A percentile compares a stretch with the other conserved stretches of the same genome.
Conservation (phyloP, 495 filamentous ascomycete species). For the Amphirosellinia nigrospora region DNA sequence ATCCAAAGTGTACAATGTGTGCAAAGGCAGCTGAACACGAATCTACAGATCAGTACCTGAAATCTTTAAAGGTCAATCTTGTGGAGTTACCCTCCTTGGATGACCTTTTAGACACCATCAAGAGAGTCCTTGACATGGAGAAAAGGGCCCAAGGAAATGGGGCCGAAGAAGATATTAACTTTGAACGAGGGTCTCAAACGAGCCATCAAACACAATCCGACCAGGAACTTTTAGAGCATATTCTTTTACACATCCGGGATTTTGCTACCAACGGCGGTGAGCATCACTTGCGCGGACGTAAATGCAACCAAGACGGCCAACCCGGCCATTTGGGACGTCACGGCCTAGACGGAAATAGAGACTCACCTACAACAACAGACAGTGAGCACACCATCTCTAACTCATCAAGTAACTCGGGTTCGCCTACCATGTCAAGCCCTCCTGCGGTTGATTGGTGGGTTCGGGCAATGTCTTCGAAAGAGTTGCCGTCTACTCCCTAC, state of each 20-base stretch:
- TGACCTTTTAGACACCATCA: not conserved
- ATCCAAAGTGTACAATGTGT: slow-evolving; percentile 23
- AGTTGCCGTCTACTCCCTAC: not conserved
- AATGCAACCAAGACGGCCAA: slow-evolving; percentile 6
- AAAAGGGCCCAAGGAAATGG: no score
- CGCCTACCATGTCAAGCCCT: slow-evolving; percentile 15
- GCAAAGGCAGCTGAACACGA: slow-evolving; percentile 19
- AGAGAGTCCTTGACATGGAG: not conserved
- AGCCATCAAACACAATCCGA: not conserved
- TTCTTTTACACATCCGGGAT: slow-evolving; percentile 17
- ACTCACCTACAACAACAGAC: slow-evolving; percentile 31
- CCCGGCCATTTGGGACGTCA: slow-evolving; percentile 23
- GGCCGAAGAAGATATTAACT: no score
- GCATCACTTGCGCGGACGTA: not conserved
- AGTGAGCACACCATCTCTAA: slow-evolving; percentile 23
- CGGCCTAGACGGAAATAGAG: slow-evolving; percentile 39
- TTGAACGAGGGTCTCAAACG: not conserved
- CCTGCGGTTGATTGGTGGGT: slow-evolving; percentile 28
- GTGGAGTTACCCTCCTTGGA: not conserved
- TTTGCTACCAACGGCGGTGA: slow-evolving; percentile 9
- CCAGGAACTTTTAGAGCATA: slow-evolving; percentile 4
- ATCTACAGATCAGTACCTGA: slow-evolving; percentile 18
- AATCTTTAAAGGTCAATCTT: slow-evolving; percentile 17
- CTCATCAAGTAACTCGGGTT: slow-evolving; percentile 14
- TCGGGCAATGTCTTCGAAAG: slow-evolving; percentile 13